Base-by-base conservation (phyloP, 2,329 filamentous ascomycete species). In the Sordariomycetes sp. region DNA sequence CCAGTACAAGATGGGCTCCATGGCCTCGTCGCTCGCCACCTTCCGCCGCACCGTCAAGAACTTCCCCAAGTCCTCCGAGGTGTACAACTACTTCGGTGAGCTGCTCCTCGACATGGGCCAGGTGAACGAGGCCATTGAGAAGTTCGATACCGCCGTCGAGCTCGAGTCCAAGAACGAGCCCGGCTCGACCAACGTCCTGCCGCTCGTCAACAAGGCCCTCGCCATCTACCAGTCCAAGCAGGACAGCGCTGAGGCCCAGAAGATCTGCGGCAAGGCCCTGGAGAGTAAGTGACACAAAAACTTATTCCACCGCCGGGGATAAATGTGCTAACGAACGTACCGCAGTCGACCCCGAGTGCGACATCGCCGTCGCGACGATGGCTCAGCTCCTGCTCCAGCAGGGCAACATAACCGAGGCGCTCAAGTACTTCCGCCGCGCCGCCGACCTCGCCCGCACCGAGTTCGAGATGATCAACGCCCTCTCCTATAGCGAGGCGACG, bases 41-140 rank as follows among this genome's bases (percentile, higher is more conserved):
- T 97, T 99, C 85, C 84, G 92, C 65, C 82, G 91, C 62, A 96
- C 90, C 72, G 91, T 96, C 72, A 99, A 97, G 85, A 96, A 96
- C 75, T 99, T 99, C 68, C 88, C 90, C 67, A 89, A 92, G 69
- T 89, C 95, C 12, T 91, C 92, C 6, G 94, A 99, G 68, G 94
- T 97, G 48, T 99, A 97, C 80, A 99, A 99, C 80, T 99, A 99
- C 81, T 97, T 96, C 67, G 94, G 94, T 66, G 94, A 99, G 76
- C 81, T 99, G 58, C 80, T 99, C 59, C 84, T 99, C 57, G 94
- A 99, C 76, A 94, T 97, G 77, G 86, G 90, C 72, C 96, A 96
- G 73, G 97, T 86, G 74, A 79, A 89, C 59, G 92, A 99, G 70
- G 94, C 94, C 28, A 90, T 99, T 62, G 89, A 96, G 75, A 96